A percentile compares a stretch with the other conserved stretches of the same genome.
These are phyloP conservation scores for Trichoderma afroharzianum DNA, from an alignment of 2,329 filamentous ascomycete species.

Conservation along the genomic window DNA sequence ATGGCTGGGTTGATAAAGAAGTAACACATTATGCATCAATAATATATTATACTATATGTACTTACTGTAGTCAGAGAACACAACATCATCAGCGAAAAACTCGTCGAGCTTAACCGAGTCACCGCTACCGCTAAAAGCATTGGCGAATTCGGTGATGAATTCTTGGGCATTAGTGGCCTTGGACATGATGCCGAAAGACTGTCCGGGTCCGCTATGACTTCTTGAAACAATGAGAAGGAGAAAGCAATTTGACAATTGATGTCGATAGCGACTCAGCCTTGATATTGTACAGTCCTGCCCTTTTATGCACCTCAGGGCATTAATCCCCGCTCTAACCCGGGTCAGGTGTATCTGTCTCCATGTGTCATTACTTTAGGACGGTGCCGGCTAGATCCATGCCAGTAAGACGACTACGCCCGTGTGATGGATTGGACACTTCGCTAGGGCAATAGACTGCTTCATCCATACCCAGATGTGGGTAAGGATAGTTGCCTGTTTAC, in stretches of 20 bases:
- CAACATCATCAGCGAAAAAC: background rate
- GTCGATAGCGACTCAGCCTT: background rate
- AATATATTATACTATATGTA: background rate
- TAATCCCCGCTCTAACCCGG: background rate
- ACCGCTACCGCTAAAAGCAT: background rate
- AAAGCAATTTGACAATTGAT: background rate
- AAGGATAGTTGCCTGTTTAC: background rate
- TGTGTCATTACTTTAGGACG: background rate
- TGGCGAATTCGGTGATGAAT: background rate
- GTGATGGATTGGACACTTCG: background rate
- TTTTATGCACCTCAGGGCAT: background rate
- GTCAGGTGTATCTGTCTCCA: background rate
- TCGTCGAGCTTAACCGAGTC: background rate
- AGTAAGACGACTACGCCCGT: background rate
- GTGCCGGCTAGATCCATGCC: background rate
- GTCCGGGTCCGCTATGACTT: background rate
- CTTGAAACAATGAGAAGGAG: background rate
- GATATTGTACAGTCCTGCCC: background rate
- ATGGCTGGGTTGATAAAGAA: background rate
- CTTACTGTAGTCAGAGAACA: constrained; percentile 3
- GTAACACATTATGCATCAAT: background rate
- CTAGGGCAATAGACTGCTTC: background rate
- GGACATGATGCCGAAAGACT: background rate
- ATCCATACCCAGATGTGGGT: background rate
- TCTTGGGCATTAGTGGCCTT: constrained; percentile 1